Conservation (phyloP, 2,329 filamentous ascomycete species). For the Pyricularia sp. region DNA sequence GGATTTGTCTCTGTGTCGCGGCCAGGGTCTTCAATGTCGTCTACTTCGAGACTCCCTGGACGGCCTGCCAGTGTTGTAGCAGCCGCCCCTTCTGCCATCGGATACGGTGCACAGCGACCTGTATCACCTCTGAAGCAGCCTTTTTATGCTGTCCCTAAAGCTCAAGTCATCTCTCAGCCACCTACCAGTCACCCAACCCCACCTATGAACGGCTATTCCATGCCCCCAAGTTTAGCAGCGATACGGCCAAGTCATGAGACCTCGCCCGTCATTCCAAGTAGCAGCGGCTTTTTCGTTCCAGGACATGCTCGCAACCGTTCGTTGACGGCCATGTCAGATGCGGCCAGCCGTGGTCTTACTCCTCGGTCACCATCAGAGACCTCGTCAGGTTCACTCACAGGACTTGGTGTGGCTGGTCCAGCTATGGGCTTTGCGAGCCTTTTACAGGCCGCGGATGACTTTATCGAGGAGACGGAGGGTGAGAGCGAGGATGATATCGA, state of each 20-base stretch:
- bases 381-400: background rate
- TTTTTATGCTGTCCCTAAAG: background rate
- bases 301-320: background rate
- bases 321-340: background rate
- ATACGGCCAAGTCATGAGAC: background rate
- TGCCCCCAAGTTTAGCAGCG: background rate
- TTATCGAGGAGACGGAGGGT: slow-evolving; percentile 17
- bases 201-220: background rate
- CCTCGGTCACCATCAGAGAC: background rate
- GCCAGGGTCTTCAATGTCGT: slow-evolving; percentile 36
- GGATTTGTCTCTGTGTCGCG: slow-evolving; percentile 23
- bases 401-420: background rate
- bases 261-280: background rate
- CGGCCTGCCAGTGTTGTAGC: slow-evolving; percentile 22
- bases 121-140: slow-evolving; percentile 39
- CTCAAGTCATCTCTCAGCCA: background rate
- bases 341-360: background rate
- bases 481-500: slow-evolving; percentile 17
- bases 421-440: slow-evolving; percentile 40
- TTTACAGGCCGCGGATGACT: slow-evolving; percentile 45
- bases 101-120: slow-evolving; percentile 28
- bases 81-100: slow-evolving; percentile 13
- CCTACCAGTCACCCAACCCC: background rate
- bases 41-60: slow-evolving; percentile 29
- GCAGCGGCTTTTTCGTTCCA: background rate